A percentile compares a stretch with the other conserved stretches of the same genome.
Evolutionary conservation across 169 alveolate genomes (phyloP).

Genomic region (Eimeria acervulina): DNA sequence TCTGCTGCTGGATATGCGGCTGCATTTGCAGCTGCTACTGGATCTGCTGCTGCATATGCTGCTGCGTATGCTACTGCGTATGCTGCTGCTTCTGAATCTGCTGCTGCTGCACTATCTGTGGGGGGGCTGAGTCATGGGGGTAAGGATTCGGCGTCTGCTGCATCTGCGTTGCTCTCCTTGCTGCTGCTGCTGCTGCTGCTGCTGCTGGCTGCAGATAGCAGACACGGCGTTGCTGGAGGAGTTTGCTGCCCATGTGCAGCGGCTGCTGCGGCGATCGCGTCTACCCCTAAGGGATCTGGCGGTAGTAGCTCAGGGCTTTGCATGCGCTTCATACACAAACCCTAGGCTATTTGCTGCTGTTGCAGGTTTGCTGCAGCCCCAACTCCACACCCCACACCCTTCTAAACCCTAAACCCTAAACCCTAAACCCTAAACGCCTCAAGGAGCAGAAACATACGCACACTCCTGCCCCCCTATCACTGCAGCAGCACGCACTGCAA

Average conservation of each 20-base stretch:
- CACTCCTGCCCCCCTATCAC: too few relatives aligned
- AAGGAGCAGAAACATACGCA: background rate
- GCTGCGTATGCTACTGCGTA: too few relatives aligned
- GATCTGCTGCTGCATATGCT: too few relatives aligned
- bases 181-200: background rate
- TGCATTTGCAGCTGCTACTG: too few relatives aligned
- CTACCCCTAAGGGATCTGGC: slow-evolving; percentile 37
- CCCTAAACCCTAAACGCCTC: background rate
- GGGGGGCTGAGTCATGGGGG: too few relatives aligned
- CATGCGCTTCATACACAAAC: background rate
- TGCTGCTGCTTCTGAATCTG: background rate
- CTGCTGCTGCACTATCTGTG: too few relatives aligned
- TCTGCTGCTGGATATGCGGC: too few relatives aligned
- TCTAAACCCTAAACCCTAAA: background rate
- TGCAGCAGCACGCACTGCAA: background rate
- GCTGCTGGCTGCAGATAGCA: slow-evolving; percentile 18
- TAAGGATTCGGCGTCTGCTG: too few relatives aligned
- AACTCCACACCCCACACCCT: background rate
- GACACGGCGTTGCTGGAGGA: slow-evolving; percentile 9
- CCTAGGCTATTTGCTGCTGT: background rate
- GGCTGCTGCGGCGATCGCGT: slow-evolving; percentile 19
- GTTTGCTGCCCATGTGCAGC: slow-evolving; percentile 55
- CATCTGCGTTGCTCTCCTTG: background rate
- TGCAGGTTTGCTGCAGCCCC: background rate
- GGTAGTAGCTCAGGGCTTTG: slow-evolving; percentile 31